These are phyloP conservation scores for Chlorella sp. DNA, from an alignment of 139 green algal species.

Conservation along the genomic window DNA sequence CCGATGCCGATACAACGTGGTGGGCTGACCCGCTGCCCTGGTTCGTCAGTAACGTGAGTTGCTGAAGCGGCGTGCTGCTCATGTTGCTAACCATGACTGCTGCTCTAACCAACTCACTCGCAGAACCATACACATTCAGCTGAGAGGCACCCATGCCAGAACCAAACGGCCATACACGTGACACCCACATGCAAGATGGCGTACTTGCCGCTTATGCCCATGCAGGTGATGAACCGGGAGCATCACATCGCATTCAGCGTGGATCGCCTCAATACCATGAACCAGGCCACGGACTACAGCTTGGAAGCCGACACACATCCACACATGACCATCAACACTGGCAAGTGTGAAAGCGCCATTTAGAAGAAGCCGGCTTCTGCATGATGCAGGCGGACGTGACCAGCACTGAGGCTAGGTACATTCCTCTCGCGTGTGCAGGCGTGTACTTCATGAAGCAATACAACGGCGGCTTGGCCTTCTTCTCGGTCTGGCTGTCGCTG, in stretches of 20 bases:
- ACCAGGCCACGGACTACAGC: slow-evolving; percentile 10
- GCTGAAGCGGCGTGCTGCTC: no score
- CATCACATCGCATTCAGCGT: slow-evolving; percentile 12
- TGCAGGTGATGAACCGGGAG: background rate
- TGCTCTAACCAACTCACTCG: no score
- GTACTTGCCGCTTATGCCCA: no score
- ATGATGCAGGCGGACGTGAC: no score
- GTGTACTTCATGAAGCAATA: slow-evolving; percentile 34
- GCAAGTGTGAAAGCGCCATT: no score
- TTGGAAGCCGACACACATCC: slow-evolving; percentile 13
- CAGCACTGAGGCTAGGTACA: no score
- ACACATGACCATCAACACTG: slow-evolving; percentile 39
- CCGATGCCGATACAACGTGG: slow-evolving; percentile 27
- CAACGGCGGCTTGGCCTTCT: slow-evolving; percentile 17
- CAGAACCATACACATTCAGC: no score
- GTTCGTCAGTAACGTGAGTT: background rate
- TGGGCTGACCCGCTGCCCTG: slow-evolving; percentile 26
- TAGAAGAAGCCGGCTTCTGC: no score
- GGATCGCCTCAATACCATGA: slow-evolving; percentile 17
- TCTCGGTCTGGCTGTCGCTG: slow-evolving; percentile 20
- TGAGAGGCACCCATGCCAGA: no score
- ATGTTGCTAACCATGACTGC: no score
- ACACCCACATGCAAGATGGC: no score
- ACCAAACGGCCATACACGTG: no score
- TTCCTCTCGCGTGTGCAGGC: slow-evolving; percentile 14